These are phyloP conservation scores for Flaveria linearis DNA, from an alignment of 129 eudicot species.

Conservation along the genomic window DNA sequence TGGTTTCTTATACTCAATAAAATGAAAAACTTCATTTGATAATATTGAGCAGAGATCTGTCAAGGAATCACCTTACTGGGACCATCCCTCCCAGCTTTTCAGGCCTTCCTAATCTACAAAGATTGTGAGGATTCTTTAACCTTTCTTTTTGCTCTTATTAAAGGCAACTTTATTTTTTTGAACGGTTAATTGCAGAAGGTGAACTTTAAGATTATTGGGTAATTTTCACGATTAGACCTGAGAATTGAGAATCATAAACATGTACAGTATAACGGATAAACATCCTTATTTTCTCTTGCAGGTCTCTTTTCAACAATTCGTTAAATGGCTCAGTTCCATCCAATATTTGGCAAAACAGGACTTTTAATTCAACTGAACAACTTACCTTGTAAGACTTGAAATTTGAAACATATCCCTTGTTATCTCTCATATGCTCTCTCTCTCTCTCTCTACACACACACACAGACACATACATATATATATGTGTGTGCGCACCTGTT, in stretches of 20 bases:
- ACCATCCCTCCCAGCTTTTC: constrained; percentile 69
- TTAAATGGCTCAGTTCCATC: constrained; percentile 80
- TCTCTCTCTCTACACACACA: not conserved
- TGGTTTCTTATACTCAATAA: not conserved
- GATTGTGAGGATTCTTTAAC: constrained; percentile 57
- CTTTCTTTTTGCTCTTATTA: constrained; percentile 18
- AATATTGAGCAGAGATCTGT: constrained; percentile 62
- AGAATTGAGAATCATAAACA: not conserved
- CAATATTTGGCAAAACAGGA: constrained; percentile 71
- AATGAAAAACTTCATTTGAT: not conserved
- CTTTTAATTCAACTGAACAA: constrained; percentile 43
- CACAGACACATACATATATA: not conserved
- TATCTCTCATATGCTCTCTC: constrained; percentile 12
- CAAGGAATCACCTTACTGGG: constrained; percentile 72
- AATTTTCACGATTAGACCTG: not conserved
- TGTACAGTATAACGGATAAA: constrained; percentile 12
- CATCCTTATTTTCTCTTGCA: constrained; percentile 41
- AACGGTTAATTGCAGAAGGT: constrained; percentile 7
- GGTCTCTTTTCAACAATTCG: constrained; percentile 69
- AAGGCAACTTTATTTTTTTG: constrained; percentile 1
- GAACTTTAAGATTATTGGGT: not conserved
- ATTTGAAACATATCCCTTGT: not conserved
- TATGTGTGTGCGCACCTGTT: not conserved
- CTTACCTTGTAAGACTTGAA: constrained; percentile 61
- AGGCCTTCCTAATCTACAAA: constrained; percentile 70